Conservation (phyloP, 352 stramenopile genomes). For the Peronospora tabacina region DNA sequence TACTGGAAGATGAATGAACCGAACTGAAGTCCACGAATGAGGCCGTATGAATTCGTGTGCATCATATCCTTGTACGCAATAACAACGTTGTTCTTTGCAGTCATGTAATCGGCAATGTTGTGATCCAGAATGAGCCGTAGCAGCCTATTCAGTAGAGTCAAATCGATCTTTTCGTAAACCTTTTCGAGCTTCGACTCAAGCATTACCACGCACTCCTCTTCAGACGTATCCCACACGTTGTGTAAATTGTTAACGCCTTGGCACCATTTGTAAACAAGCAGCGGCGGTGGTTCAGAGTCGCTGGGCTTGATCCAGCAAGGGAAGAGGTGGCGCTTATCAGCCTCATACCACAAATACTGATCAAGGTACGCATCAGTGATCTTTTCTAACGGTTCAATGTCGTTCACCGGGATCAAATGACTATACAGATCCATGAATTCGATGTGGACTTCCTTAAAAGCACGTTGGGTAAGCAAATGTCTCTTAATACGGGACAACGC, state of each 20-base stretch:
- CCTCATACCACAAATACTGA: conserved; percentile 99
- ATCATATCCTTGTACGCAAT: conserved; percentile 99
- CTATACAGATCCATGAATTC: conserved; percentile 99
- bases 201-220: conserved; percentile 98
- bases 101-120: conserved; percentile 99
- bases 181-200: conserved; percentile 98
- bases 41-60: conserved; percentile 99
- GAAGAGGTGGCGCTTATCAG: conserved; percentile 99
- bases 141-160: conserved; percentile 97
- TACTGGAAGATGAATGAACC: conserved; percentile 97
- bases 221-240: conserved; percentile 96
- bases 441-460: conserved; percentile 99
- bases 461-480: conserved; percentile 97
- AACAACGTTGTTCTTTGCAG: conserved; percentile 99
- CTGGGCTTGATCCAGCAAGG: conserved; percentile 99
- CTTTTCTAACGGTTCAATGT: conserved; percentile 99
- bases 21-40: conserved; percentile 98
- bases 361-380: conserved; percentile 99
- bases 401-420: conserved; percentile 98
- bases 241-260: conserved; percentile 99
- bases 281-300: conserved; percentile 96
- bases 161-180: conserved; percentile 99
- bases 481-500: conserved; percentile 98
- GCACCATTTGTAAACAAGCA: conserved; percentile 99
- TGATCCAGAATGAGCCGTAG: conserved; percentile 99